Conservation (phyloP, 768 basidiomycete species). For the Artomyces pyxidatus region DNA sequence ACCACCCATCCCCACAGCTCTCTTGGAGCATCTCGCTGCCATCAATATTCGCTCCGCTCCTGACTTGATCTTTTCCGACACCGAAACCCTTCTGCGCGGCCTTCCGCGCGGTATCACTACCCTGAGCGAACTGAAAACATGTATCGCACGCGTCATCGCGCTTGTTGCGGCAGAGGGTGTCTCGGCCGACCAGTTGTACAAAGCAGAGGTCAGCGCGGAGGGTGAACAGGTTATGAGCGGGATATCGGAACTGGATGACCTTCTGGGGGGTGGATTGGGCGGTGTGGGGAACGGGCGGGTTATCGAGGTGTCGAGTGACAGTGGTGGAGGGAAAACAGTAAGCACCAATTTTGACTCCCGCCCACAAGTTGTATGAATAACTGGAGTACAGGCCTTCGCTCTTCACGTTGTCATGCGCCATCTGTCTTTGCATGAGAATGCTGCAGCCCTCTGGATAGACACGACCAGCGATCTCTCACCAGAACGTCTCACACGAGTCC, state of each 20-base stretch:
- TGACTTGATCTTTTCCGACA: slow-evolving; percentile 9
- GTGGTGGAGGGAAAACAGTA: slow-evolving; percentile 63
- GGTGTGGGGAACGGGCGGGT: slow-evolving; percentile 32
- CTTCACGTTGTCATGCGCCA: slow-evolving; percentile 50
- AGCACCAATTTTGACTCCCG: slow-evolving; percentile 20
- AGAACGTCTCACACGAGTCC: slow-evolving; percentile 34
- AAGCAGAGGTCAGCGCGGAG: slow-evolving; percentile 16
- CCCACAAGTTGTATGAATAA: slow-evolving; percentile 2
- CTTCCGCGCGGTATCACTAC: slow-evolving; percentile 12
- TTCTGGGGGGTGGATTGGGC: slow-evolving; percentile 41
- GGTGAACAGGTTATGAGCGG: slow-evolving; percentile 28
- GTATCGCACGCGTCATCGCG: slow-evolving; percentile 8
- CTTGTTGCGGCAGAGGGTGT: slow-evolving; percentile 1
- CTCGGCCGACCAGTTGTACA: slow-evolving; percentile 26
- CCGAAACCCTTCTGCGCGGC: slow-evolving; percentile 1
- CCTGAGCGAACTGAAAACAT: slow-evolving; percentile 5
- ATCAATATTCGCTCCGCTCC: slow-evolving; percentile 9
- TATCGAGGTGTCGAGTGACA: slow-evolving; percentile 63
- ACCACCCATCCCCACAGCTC: slow-evolving; percentile 6
- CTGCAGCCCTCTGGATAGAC: slow-evolving; percentile 61
- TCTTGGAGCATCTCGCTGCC: slow-evolving; percentile 6
- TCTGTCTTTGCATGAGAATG: slow-evolving; percentile 31
- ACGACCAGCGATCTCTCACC: slow-evolving; percentile 59
- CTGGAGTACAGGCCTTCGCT: slow-evolving; percentile 44
- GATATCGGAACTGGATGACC: slow-evolving; percentile 39